A percentile compares a stretch with the other conserved stretches of the same genome.
These are phyloP conservation scores for Fusarium staphyleae DNA, from an alignment of 2,329 filamentous ascomycete species.

Conservation along the genomic window DNA sequence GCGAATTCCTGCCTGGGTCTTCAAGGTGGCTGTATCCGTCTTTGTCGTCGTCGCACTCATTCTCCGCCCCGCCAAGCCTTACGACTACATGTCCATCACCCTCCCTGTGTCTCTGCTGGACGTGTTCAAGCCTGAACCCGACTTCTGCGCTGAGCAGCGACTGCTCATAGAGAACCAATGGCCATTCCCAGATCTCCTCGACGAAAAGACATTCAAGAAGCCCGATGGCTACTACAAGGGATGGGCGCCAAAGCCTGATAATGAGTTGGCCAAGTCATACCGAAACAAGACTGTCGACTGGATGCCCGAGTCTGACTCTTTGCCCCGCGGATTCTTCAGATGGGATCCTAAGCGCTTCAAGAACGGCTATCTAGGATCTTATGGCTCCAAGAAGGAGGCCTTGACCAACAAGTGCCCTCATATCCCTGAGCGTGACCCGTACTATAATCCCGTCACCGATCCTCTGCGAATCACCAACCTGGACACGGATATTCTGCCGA, in stretches of 20 bases:
- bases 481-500: slow-evolving; percentile 44
- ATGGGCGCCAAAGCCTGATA: slow-evolving; percentile 43
- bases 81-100: slow-evolving; percentile 44
- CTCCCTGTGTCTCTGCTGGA: slow-evolving; percentile 44
- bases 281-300: slow-evolving; percentile 40
- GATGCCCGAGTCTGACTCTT: slow-evolving; percentile 39
- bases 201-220: slow-evolving; percentile 37
- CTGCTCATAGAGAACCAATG: slow-evolving; percentile 38
- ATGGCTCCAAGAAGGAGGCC: slow-evolving; percentile 10
- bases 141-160: slow-evolving; percentile 39
- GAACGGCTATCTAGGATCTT: slow-evolving; percentile 27
- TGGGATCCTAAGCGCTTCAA: slow-evolving; percentile 41
- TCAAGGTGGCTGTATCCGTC: slow-evolving; percentile 24
- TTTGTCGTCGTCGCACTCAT: slow-evolving; percentile 36
- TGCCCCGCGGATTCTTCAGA: slow-evolving; percentile 43
- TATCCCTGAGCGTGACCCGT: slow-evolving; percentile 40
- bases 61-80: slow-evolving; percentile 43
- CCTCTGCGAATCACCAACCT: slow-evolving; percentile 53
- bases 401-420: slow-evolving; percentile 28
- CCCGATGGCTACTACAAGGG: slow-evolving; percentile 43
- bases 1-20: slow-evolving; percentile 22
- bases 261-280: slow-evolving; percentile 37
- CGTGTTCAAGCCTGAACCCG: slow-evolving; percentile 38
- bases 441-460: slow-evolving; percentile 49
- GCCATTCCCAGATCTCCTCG: slow-evolving; percentile 43